A percentile compares a stretch with the other conserved stretches of the same genome.
These are phyloP conservation scores for Ustilago hordei DNA, from an alignment of 1,284 basidiomycete genomes.

Conservation along the genomic window DNA sequence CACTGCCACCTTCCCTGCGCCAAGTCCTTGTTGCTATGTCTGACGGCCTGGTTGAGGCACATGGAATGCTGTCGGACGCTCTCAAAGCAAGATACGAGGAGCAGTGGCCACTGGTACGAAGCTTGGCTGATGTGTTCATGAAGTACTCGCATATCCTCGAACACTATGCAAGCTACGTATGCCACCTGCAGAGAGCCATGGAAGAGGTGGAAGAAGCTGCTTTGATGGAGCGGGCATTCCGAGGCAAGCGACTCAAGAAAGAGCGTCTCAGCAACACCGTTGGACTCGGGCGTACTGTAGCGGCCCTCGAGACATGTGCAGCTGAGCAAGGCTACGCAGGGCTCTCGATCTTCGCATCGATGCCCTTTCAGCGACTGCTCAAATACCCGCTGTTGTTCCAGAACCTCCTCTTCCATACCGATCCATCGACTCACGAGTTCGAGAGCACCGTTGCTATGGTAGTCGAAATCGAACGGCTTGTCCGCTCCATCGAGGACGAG, in stretches of 20 bases:
- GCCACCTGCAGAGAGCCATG: slow-evolving; percentile 60
- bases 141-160: slow-evolving; percentile 56
- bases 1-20: slow-evolving; percentile 54
- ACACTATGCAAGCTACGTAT: slow-evolving; percentile 58
- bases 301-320: slow-evolving; percentile 79
- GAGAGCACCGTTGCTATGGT: slow-evolving; percentile 96
- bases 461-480: slow-evolving; percentile 93
- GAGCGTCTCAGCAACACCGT: slow-evolving; percentile 61
- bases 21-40: slow-evolving; percentile 55
- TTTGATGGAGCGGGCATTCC: slow-evolving; percentile 62
- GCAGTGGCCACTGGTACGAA: slow-evolving; percentile 64
- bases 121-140: slow-evolving; percentile 61
- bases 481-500: slow-evolving; percentile 95
- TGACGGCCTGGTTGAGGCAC: slow-evolving; percentile 56
- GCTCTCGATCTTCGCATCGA: slow-evolving; percentile 90
- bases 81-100: slow-evolving; percentile 61
- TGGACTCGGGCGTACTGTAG: slow-evolving; percentile 64
- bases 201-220: slow-evolving; percentile 62
- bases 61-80: slow-evolving; percentile 55
- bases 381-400: slow-evolving; percentile 98
- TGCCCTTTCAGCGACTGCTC: slow-evolving; percentile 94
- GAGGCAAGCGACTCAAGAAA: slow-evolving; percentile 59
- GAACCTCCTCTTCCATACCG: slow-evolving; percentile 83
- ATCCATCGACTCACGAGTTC: slow-evolving; percentile 95
- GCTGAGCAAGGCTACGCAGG: slow-evolving; percentile 89